A percentile compares a stretch with the other conserved stretches of the same genome.
These are phyloP conservation scores for Aspergillus uvarum DNA, from an alignment of 2,329 filamentous ascomycete species.

Conservation along the genomic window DNA sequence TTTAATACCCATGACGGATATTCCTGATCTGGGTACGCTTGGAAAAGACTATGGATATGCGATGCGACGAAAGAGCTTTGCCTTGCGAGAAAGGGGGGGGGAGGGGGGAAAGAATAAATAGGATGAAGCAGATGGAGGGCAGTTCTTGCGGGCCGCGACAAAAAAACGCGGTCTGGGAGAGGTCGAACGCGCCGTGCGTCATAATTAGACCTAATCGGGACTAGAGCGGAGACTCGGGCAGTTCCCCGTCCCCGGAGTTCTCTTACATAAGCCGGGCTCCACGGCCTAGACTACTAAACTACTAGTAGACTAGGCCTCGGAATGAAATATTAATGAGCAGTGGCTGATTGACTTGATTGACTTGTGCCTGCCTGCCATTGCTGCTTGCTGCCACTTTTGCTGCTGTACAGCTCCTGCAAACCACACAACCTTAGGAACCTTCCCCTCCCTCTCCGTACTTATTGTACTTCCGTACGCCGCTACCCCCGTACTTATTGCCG, in stretches of 20 bases:
- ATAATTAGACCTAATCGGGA: conserved; percentile 21
- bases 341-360: not conserved
- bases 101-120: too few relatives aligned
- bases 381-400: not conserved
- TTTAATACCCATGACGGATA: conserved; percentile 51
- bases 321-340: not conserved
- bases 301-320: not conserved
- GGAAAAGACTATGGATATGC: too few relatives aligned
- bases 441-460: too few relatives aligned
- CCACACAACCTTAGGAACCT: too few relatives aligned
- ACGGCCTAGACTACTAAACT: not conserved
- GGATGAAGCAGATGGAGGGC: too few relatives aligned
- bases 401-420: not conserved
- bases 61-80: too few relatives aligned
- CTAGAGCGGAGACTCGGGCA: conserved; percentile 11
- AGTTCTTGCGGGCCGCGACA: conserved; percentile 8
- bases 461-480: too few relatives aligned
- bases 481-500: too few relatives aligned
- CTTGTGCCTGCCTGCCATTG: too few relatives aligned
- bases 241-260: conserved; percentile 14
- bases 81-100: too few relatives aligned
- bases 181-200: conserved; percentile 20
- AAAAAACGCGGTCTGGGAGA: conserved; percentile 14
- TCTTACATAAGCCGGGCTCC: conserved; percentile 9
- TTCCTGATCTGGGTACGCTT: too few relatives aligned